Conservation (phyloP, 352 stramenopile genomes). For the Phytophthora chlamydospora region DNA sequence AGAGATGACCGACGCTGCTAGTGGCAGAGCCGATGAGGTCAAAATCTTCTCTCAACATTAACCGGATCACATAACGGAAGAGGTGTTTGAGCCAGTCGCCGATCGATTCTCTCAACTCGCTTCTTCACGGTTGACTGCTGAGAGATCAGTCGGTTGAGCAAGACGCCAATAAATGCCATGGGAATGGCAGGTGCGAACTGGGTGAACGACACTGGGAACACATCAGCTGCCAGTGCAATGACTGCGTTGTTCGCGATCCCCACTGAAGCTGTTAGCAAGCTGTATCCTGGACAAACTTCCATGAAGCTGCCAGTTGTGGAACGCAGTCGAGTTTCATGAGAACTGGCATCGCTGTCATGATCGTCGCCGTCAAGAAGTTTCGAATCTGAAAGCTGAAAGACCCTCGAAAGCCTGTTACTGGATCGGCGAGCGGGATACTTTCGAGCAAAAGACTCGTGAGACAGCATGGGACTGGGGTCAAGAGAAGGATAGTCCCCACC, state of each 20-base stretch:
- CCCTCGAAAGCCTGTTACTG: slow-evolving; percentile 15
- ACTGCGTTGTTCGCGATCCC: slow-evolving; percentile 22
- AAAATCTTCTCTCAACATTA: slow-evolving; percentile 15
- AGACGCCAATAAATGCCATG: slow-evolving; percentile 8
- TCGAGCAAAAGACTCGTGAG: slow-evolving; percentile 27
- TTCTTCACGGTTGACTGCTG: background rate
- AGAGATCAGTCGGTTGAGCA: slow-evolving; percentile 15
- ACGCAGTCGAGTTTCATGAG: slow-evolving; percentile 31
- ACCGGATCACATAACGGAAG: slow-evolving; percentile 22
- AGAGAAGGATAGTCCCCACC: slow-evolving; percentile 5
- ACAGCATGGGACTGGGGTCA: slow-evolving; percentile 27
- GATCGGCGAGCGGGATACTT: slow-evolving; percentile 29
- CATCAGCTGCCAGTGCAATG: background rate
- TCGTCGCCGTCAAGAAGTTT: slow-evolving; percentile 20
- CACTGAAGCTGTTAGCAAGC: slow-evolving; percentile 7
- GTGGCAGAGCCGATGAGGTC: slow-evolving; percentile 28
- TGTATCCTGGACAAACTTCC: slow-evolving; percentile 11
- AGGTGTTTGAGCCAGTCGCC: slow-evolving; percentile 31
- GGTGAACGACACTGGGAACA: slow-evolving; percentile 44
- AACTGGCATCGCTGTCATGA: slow-evolving; percentile 14
- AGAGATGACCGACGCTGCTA: slow-evolving; percentile 32
- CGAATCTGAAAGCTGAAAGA: slow-evolving; percentile 35
- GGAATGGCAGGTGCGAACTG: slow-evolving; percentile 23
- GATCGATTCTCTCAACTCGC: slow-evolving; percentile 16
- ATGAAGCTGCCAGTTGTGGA: slow-evolving; percentile 22